These are phyloP conservation scores for Stephanodiscus triporus DNA, from an alignment of 108 stramenopile genomes.

Conservation along the genomic window DNA sequence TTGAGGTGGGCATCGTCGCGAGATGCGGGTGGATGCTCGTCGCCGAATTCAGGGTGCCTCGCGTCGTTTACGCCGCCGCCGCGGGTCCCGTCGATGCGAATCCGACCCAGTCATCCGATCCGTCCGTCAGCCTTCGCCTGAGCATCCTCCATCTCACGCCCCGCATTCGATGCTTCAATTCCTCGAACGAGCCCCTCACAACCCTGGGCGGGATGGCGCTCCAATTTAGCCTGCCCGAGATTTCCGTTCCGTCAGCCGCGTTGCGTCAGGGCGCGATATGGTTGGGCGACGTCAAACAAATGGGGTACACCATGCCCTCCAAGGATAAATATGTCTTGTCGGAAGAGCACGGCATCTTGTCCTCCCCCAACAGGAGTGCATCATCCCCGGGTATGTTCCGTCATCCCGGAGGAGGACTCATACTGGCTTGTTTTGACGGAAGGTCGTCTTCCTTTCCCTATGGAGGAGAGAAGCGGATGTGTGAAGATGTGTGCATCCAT, in stretches of 20 bases:
- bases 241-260: slow-evolving; percentile 33
- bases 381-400: not conserved
- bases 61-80: not conserved
- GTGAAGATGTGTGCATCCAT: not conserved
- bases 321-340: slow-evolving; percentile 43
- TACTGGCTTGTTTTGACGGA: slow-evolving; percentile 15
- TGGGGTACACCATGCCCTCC: slow-evolving; percentile 44
- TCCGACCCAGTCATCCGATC: not conserved
- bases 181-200: slow-evolving; percentile 27
- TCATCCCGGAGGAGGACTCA: slow-evolving; percentile 29
- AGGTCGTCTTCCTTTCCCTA: not conserved
- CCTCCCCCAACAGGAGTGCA: not conserved
- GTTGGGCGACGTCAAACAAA: slow-evolving; percentile 41
- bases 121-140: slow-evolving; percentile 3
- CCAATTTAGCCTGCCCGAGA: slow-evolving; percentile 46
- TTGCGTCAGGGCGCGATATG: slow-evolving; percentile 24
- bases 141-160: slow-evolving; percentile 44
- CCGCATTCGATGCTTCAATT: slow-evolving; percentile 51
- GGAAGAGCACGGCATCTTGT: slow-evolving; percentile 25
- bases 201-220: slow-evolving; percentile 49
- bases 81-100: not conserved
- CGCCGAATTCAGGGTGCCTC: slow-evolving; percentile 20
- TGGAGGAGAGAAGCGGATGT: not conserved
- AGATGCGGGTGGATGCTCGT: slow-evolving; percentile 48
- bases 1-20: slow-evolving; percentile 29